Conservation (phyloP, 2,329 filamentous ascomycete genomes). For the Penicillium verrucosum region DNA sequence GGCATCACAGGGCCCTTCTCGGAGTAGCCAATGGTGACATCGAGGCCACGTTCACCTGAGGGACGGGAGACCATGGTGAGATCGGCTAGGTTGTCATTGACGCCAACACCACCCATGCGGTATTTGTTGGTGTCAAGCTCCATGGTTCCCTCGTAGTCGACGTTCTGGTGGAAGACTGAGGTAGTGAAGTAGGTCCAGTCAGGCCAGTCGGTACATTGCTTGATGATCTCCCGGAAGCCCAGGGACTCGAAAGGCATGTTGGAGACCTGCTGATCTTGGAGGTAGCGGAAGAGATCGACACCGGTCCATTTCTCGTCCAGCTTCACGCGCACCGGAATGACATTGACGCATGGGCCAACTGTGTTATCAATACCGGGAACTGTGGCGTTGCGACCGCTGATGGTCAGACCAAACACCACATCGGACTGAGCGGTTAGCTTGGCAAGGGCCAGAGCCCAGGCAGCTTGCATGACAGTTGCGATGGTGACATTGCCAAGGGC, state of each 20-base stretch:
- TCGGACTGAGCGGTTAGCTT: conserved; percentile 53
- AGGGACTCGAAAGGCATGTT: conserved; percentile 56
- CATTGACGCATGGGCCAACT: conserved; percentile 65
- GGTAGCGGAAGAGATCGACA: conserved; percentile 51
- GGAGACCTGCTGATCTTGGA: conserved; percentile 58
- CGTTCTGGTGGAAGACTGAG: conserved; percentile 41
- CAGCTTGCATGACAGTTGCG: conserved; percentile 64
- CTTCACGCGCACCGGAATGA: conserved; percentile 60
- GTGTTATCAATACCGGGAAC: conserved; percentile 55
- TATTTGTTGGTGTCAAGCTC: conserved; percentile 40
- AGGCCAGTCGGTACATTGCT: conserved; percentile 42
- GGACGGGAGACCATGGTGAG: conserved; percentile 41
- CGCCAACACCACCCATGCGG: conserved; percentile 38
- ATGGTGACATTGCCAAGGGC: conserved; percentile 57
- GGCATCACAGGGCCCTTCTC: conserved; percentile 35
- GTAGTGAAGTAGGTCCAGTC: conserved; percentile 43
- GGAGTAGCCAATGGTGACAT: conserved; percentile 39
- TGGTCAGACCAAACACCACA: conserved; percentile 65
- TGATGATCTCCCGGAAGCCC: conserved; percentile 54
- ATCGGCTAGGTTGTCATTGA: conserved; percentile 42
- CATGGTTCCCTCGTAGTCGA: conserved; percentile 36
- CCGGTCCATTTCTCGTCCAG: conserved; percentile 53
- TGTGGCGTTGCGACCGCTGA: conserved; percentile 61
- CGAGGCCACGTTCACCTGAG: conserved; percentile 31
- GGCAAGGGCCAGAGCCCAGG: conserved; percentile 63